Evolutionary conservation across 1,139 yeast genomes (phyloP), one percentile per base, ranked within the genome.

Genomic region (Magnusiomyces suaveolens): DNA sequence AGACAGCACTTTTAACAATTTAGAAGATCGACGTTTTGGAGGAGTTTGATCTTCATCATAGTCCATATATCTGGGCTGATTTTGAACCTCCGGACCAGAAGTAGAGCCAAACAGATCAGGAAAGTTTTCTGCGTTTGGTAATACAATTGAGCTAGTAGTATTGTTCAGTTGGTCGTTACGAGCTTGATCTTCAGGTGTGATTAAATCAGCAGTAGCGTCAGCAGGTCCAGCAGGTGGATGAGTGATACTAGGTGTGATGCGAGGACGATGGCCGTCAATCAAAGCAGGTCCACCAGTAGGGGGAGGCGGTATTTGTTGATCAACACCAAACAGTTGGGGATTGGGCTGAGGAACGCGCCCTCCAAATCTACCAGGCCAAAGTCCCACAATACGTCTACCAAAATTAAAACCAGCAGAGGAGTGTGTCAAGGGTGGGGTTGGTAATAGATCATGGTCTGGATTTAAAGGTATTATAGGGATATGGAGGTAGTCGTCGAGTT

Each of bases 401-500:
- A 29, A 29, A 29, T 29, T 12, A 12, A 20, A 18, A 3, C 46
- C 46, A 20, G 2, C 6, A 23, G 24, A 20, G 12, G 24, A 16
- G 3, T 14, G 20, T n/a, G 46, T 8, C 8, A 18, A 10, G 6
- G n/a, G 4, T 10, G 21, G n/a, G 6, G n/a, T 18, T 18, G 43
- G 21, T 23, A 24, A 24, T n/a, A 16, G 21, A 18, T 41, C 46
- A 41, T n/a, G 21, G 43, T 39, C n/a, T 20, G 46, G 24, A 6
- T 16, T n/a, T 3, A n/a, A 16, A 41, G 20, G 46, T 3, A 20
- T 12, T n/a, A 12, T 24, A 20, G 43, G 43, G 43, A 14, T 14
- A 38, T 38, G 10, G n/a, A n/a, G 6, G 18, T 10, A 18, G n/a
- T 16, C 53, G 16, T 48, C 44, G 10, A 63, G 46, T n/a, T 60